Conservation (phyloP, 305 asterid species). For the Nicotiana rustica region DNA sequence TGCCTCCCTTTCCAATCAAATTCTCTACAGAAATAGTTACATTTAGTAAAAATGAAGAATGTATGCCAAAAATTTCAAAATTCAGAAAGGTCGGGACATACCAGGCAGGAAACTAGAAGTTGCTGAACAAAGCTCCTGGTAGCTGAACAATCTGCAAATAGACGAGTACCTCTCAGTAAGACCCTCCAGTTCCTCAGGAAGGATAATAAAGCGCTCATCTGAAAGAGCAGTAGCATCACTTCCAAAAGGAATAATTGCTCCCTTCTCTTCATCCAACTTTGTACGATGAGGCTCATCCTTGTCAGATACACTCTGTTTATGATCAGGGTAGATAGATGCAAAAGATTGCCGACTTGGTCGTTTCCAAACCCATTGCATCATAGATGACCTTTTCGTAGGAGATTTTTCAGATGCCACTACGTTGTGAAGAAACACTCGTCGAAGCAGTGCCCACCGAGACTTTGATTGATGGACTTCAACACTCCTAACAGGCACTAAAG, state of each 20-base stretch:
- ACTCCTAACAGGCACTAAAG: constrained; percentile 61
- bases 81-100: constrained; percentile 45
- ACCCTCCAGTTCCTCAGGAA: constrained; percentile 62
- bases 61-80: constrained; percentile 21
- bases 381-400: constrained; percentile 57
- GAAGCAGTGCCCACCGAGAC: constrained; percentile 72
- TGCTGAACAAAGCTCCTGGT: constrained; percentile 75
- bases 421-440: constrained; percentile 53
- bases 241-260: constrained; percentile 50
- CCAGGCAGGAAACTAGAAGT: constrained; percentile 69
- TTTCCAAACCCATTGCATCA: constrained; percentile 59
- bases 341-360: constrained; percentile 66
- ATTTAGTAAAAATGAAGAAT: constrained; percentile 33
- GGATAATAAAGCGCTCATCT: constrained; percentile 36
- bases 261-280: constrained; percentile 49
- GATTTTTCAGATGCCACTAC: constrained; percentile 47
- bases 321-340: constrained; percentile 75
- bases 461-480: constrained; percentile 49
- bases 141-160: constrained; percentile 64
- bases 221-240: constrained; percentile 41
- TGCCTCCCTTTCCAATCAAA: constrained; percentile 90
- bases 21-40: constrained; percentile 57
- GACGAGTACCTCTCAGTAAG: constrained; percentile 61
- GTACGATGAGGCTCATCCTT: constrained; percentile 43
- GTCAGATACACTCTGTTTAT: constrained; percentile 55